Evolutionary conservation across 352 stramenopile species (phyloP).

Genomic region (Peronosclerospora sorghi): DNA sequence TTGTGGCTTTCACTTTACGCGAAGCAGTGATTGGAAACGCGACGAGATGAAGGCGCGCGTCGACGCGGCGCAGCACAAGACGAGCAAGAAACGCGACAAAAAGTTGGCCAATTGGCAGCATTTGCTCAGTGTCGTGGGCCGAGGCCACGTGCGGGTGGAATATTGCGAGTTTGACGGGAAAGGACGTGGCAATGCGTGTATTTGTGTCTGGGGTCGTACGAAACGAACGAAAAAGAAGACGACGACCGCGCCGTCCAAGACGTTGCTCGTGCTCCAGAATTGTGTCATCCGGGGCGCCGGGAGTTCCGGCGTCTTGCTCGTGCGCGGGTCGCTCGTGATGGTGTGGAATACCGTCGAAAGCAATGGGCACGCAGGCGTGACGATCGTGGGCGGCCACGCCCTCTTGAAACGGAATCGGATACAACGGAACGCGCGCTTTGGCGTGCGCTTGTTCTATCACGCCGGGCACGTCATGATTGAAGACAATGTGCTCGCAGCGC

Average conservation of each 20-base stretch:
- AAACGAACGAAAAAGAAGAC: neutral
- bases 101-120: no score
- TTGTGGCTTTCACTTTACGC: conserved; percentile 51
- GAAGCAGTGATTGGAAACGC: conserved; percentile 13
- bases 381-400: conserved; percentile 41
- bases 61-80: no score
- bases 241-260: conserved; percentile 10
- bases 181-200: no score
- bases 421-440: conserved; percentile 53
- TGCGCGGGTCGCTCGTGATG: conserved; percentile 49
- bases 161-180: no score
- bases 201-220: no score
- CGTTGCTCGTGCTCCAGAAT: conserved; percentile 40
- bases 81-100: no score
- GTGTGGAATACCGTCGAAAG: conserved; percentile 37
- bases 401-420: conserved; percentile 57
- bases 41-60: no score
- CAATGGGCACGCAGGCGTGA: conserved; percentile 53
- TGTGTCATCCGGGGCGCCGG: conserved; percentile 44
- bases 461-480: conserved; percentile 62
- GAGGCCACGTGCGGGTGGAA: no score
- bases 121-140: no score
- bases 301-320: conserved; percentile 49
- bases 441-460: conserved; percentile 60
- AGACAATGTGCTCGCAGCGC: conserved; percentile 53